Evolutionary conservation across 345 rosid genomes (phyloP).

Genomic region (Anacardium occidentale): DNA sequence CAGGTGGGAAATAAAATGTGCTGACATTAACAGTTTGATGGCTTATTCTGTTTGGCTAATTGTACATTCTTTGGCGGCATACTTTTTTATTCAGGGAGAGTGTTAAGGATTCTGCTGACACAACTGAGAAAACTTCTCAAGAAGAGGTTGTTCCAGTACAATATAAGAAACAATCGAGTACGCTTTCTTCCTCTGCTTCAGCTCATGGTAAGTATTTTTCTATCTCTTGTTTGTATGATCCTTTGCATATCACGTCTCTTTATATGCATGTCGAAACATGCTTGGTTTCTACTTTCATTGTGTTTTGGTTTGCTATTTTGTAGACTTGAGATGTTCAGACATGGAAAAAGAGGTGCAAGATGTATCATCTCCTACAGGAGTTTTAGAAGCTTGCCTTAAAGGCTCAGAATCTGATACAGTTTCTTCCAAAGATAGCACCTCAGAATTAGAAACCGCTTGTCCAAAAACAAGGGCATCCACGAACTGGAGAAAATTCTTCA

Average conservation of each 20-base stretch:
- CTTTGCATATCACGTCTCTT: neutral
- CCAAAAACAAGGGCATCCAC: constrained; percentile 38
- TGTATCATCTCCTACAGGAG: constrained; percentile 59
- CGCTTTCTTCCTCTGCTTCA: constrained; percentile 47
- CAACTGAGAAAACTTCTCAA: constrained; percentile 25
- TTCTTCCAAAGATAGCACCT: constrained; percentile 13
- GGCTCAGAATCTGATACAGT: constrained; percentile 22
- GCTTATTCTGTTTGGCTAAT: neutral
- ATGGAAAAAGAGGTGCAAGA: constrained; percentile 47
- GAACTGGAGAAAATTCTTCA: constrained; percentile 70
- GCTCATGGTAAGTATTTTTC: constrained; percentile 45
- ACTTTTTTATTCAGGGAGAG: constrained; percentile 35
- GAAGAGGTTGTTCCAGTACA: constrained; percentile 25
- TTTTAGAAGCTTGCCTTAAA: constrained; percentile 57
- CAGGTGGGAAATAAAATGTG: neutral
- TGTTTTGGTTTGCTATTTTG: constrained; percentile 13
- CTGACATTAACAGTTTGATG: neutral
- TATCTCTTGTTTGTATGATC: neutral
- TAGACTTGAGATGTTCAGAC: constrained; percentile 51
- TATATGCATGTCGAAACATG: neutral
- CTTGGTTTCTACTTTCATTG: constrained; percentile 14
- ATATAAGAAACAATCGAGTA: constrained; percentile 31
- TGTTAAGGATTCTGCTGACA: constrained; percentile 28
- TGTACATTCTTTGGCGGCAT: constrained; percentile 15
- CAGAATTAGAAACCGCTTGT: constrained; percentile 21